phyloP scores from a whole-genome alignment of 2,329 filamentous ascomycete species.

The Cladosporium sp. region DNA sequence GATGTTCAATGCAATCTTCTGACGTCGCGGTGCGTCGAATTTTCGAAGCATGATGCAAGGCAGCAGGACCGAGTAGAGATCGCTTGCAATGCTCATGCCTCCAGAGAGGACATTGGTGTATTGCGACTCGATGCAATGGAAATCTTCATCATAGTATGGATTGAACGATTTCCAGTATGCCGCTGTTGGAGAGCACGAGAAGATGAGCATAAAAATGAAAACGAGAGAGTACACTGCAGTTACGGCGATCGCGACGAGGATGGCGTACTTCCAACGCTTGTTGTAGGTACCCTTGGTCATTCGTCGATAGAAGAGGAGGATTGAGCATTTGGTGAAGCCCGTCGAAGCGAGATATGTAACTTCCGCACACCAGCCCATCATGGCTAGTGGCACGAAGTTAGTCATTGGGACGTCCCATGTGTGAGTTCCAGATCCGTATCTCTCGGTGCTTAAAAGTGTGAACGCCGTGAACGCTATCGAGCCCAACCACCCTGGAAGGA shows the following conservation, averaged over 20 bases:
- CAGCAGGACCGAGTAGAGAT: conserved; percentile 27
- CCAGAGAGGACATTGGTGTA: conserved; percentile 31
- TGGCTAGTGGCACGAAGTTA: conserved; percentile 17
- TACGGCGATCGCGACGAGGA: conserved; percentile 22
- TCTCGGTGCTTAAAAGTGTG: conserved; percentile 20
- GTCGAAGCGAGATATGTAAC: conserved; percentile 26
- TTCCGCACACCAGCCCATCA: conserved; percentile 25
- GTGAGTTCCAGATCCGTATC: conserved; percentile 24
- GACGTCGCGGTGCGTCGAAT: conserved; percentile 44
- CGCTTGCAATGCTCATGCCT: conserved; percentile 24
- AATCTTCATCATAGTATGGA: conserved; percentile 22
- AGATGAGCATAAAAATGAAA: conserved; percentile 23
- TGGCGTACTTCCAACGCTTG: conserved; percentile 22
- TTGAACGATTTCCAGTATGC: conserved; percentile 27
- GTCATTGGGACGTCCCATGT: conserved; percentile 26
- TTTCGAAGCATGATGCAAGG: conserved; percentile 45
- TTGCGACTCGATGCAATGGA: conserved; percentile 34
- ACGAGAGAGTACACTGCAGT: conserved; percentile 20
- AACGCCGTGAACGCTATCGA: conserved; percentile 24
- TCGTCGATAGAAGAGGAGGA: conserved; percentile 32
- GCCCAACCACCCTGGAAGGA: conserved; percentile 23
- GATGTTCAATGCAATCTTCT: conserved; percentile 37
- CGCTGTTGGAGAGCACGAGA: conserved; percentile 23
- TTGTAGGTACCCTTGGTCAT: conserved; percentile 31
- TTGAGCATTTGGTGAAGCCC: conserved; percentile 26